These are phyloP conservation scores for Gloeopeniophorella convolvens DNA, from an alignment of 768 basidiomycete species.

Conservation along the genomic window DNA sequence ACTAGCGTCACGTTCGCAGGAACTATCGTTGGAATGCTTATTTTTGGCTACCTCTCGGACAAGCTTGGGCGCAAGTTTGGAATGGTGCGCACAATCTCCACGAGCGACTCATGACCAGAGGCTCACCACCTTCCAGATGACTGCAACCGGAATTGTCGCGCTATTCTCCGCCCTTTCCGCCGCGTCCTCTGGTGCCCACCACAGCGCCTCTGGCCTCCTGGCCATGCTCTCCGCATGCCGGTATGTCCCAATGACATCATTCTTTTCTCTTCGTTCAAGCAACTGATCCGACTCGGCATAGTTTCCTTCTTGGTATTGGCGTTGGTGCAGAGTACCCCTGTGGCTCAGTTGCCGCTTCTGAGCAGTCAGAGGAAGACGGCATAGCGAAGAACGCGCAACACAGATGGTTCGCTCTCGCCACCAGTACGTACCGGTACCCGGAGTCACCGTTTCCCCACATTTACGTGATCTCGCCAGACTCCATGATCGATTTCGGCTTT, in stretches of 20 bases:
- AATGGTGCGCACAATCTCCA: conserved; percentile 52
- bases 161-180: conserved; percentile 81
- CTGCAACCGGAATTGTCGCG: conserved; percentile 76
- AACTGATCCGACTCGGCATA: conserved; percentile 24
- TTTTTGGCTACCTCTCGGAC: conserved; percentile 79
- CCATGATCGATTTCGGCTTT: conserved; percentile 84
- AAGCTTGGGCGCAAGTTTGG: conserved; percentile 71
- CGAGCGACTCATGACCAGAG: not conserved
- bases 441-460: not conserved
- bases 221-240: conserved; percentile 76
- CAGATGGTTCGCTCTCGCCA: conserved; percentile 81
- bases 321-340: conserved; percentile 88
- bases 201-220: conserved; percentile 62
- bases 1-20: conserved; percentile 77
- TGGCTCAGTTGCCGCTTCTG: conserved; percentile 82
- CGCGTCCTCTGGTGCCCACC: conserved; percentile 72
- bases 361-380: conserved; percentile 79
- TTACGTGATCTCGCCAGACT: conserved; percentile 37
- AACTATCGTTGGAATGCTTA: conserved; percentile 79
- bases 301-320: conserved; percentile 85
- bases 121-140: conserved; percentile 43
- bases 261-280: too few species aligned
- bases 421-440: conserved; percentile 48
- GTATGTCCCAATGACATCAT: conserved; percentile 30
- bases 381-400: conserved; percentile 79